A percentile compares a stretch with the other conserved stretches of the same genome.
Evolutionary conservation across 441 rosid species (phyloP).

Genomic region (Populus hybrid): DNA sequence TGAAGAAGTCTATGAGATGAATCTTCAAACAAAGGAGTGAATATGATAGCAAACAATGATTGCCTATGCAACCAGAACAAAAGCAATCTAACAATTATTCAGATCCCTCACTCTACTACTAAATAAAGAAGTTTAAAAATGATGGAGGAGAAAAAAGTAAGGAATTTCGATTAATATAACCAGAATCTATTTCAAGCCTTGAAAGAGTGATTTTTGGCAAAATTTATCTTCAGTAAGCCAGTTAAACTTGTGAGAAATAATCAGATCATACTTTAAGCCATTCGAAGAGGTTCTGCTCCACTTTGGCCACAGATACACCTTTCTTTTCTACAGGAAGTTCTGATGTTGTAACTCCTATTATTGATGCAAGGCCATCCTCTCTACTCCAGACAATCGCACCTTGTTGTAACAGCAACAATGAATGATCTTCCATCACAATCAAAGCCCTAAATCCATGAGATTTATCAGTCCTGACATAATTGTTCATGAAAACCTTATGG

Average conservation of each 20-base stretch:
- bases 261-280: conserved; percentile 81
- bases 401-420: conserved; percentile 86
- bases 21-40: neutral
- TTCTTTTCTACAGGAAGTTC: conserved; percentile 87
- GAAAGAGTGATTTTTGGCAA: neutral
- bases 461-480: conserved; percentile 83
- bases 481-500: conserved; percentile 86
- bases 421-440: conserved; percentile 98
- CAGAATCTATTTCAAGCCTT: neutral
- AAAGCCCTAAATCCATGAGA: conserved; percentile 94
- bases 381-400: conserved; percentile 94
- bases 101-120: neutral
- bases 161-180: neutral
- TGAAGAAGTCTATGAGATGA: no score
- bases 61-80: neutral
- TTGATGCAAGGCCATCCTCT: conserved; percentile 94
- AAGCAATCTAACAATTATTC: neutral
- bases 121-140: no score
- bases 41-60: neutral
- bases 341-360: conserved; percentile 75
- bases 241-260: conserved; percentile 3
- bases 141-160: neutral
- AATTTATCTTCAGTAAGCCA: neutral
- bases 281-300: conserved; percentile 86
- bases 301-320: conserved; percentile 94